Evolutionary conservation across 176 grass and related monocot genomes (phyloP).

Genomic region (Dactylis glomerata): DNA sequence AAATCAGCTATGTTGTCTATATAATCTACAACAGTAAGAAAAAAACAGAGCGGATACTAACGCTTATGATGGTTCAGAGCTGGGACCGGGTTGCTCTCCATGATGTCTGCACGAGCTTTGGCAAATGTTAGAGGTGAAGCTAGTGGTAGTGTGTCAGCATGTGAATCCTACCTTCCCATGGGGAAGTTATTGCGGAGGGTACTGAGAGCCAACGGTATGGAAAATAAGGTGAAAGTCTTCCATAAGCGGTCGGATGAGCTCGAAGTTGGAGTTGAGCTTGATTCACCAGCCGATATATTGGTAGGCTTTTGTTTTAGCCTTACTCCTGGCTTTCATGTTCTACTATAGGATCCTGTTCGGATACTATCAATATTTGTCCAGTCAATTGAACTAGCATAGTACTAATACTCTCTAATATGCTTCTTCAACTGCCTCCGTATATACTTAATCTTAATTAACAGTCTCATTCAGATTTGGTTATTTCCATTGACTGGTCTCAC

Average conservation of each 20-base stretch:
- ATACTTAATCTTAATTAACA: not conserved
- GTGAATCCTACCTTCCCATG: conserved; percentile 93
- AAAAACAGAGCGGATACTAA: conserved; percentile 24
- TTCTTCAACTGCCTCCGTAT: not conserved
- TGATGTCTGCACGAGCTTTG: conserved; percentile 76
- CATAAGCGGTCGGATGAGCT: conserved; percentile 86
- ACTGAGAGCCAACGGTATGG: conserved; percentile 64
- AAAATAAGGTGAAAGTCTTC: conserved; percentile 65
- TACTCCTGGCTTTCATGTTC: not conserved
- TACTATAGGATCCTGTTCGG: not conserved
- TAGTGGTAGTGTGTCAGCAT: conserved; percentile 52
- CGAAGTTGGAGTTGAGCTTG: conserved; percentile 52
- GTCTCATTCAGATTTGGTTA: not conserved
- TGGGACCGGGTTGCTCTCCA: conserved; percentile 89
- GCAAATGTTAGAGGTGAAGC: conserved; percentile 33
- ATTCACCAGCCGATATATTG: conserved; percentile 70
- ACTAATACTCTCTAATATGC: not conserved
- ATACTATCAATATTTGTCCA: not conserved
- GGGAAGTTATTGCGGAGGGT: conserved; percentile 79
- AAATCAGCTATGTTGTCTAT: not conserved
- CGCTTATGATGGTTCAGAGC: conserved; percentile 52
- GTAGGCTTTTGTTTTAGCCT: conserved; percentile 30
- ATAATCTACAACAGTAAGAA: conserved; percentile 10
- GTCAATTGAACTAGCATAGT: not conserved
- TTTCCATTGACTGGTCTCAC: not conserved